These are phyloP conservation scores for Hypoxylon lenormandii DNA, from an alignment of 495 filamentous ascomycete genomes.

Conservation along the genomic window DNA sequence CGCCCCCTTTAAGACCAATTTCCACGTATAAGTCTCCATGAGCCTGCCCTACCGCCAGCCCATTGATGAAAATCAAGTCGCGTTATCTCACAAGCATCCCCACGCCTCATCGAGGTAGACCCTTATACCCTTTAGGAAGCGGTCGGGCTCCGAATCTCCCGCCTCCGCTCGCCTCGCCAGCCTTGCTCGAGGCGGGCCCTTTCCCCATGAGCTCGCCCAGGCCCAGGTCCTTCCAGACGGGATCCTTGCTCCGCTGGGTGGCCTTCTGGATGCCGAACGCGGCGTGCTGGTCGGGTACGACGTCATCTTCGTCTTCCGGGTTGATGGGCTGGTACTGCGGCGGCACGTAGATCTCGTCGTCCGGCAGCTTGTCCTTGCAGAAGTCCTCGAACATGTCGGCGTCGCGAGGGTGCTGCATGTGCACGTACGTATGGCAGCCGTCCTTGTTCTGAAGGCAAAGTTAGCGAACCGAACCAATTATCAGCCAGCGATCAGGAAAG, in stretches of 20 bases:
- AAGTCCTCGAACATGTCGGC: conserved; percentile 96
- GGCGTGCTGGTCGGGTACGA: conserved; percentile 96
- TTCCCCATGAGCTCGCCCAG: conserved; percentile 75
- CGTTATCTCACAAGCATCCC: background rate
- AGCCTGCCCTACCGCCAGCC: conserved; percentile 3
- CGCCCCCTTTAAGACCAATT: conserved; percentile 20
- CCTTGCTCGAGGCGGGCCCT: conserved; percentile 58
- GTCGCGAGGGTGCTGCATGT: conserved; percentile 81
- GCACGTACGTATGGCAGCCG: conserved; percentile 84
- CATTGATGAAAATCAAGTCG: conserved; percentile 13
- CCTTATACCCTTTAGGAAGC: conserved; percentile 46
- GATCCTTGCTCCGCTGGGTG: conserved; percentile 75
- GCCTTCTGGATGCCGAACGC: conserved; percentile 94
- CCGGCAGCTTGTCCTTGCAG: conserved; percentile 73
- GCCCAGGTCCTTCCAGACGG: conserved; percentile 88
- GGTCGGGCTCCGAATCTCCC: background rate
- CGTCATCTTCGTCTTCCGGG: conserved; percentile 97
- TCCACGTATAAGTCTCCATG: background rate
- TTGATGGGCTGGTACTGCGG: conserved; percentile 91
- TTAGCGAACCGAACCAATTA: background rate
- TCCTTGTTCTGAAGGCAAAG: conserved; percentile 79
- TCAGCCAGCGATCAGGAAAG: background rate
- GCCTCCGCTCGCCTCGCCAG: conserved; percentile 10
- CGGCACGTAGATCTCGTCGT: conserved; percentile 86
- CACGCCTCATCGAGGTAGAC: conserved; percentile 61